A percentile compares a stretch with the other conserved stretches of the same genome.
These are phyloP conservation scores for Elongisporangium undulatum DNA, from an alignment of 352 stramenopile genomes.

Conservation along the genomic window DNA sequence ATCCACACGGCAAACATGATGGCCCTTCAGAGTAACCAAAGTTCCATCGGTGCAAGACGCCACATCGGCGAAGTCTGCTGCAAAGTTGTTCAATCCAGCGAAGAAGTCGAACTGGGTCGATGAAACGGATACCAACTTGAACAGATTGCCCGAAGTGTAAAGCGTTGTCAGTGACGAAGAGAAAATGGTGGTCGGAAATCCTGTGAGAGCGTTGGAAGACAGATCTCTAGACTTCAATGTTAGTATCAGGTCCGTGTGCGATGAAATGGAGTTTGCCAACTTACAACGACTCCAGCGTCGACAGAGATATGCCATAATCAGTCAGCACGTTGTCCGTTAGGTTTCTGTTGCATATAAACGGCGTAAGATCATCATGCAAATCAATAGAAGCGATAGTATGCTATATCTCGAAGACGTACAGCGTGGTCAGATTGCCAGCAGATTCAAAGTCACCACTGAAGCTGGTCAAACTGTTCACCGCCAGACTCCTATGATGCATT, in stretches of 20 bases:
- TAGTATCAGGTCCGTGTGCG: neutral
- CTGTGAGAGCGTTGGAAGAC: slow-evolving; percentile 37
- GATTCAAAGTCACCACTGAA: slow-evolving; percentile 27
- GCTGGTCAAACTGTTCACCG: slow-evolving; percentile 30
- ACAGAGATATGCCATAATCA: slow-evolving; percentile 29
- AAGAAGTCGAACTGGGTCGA: slow-evolving; percentile 64
- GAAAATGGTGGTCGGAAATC: slow-evolving; percentile 47
- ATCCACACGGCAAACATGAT: slow-evolving; percentile 47
- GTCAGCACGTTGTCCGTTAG: slow-evolving; percentile 38
- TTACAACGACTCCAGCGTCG: slow-evolving; percentile 37
- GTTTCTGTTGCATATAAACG: slow-evolving; percentile 26
- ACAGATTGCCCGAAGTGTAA: slow-evolving; percentile 40
- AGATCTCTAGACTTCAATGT: slow-evolving; percentile 31
- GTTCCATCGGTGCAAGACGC: slow-evolving; percentile 33
- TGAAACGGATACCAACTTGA: slow-evolving; percentile 49
- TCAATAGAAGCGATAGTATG: neutral
- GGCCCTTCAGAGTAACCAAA: slow-evolving; percentile 56
- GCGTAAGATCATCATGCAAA: neutral
- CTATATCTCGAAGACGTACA: slow-evolving; percentile 27
- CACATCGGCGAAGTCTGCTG: slow-evolving; percentile 47
- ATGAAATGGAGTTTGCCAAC: slow-evolving; percentile 5
- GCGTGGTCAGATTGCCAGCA: slow-evolving; percentile 18
- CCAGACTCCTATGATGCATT: slow-evolving; percentile 33
- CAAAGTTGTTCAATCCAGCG: slow-evolving; percentile 47
- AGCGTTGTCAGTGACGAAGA: slow-evolving; percentile 41